Percentiles rank a stretch among this genome's conserved stretches.
Conservation (phyloP, 768 basidiomycete species). For the Hysterangium stoloniferum region DNA sequence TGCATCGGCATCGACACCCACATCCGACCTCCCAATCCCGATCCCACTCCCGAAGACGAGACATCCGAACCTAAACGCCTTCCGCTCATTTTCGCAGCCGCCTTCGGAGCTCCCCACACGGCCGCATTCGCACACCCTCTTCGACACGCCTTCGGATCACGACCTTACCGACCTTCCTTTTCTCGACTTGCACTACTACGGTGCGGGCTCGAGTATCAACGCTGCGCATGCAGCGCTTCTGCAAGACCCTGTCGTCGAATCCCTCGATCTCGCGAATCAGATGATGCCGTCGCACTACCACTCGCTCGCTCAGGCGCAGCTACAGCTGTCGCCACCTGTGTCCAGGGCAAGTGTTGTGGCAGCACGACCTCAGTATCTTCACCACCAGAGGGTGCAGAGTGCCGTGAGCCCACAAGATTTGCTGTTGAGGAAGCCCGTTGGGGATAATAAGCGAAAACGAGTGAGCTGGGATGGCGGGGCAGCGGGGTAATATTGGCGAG, state of each 20-base stretch:
- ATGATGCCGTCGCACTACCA: conserved; percentile 17
- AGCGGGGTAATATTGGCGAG: not conserved
- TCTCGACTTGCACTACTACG: conserved; percentile 67
- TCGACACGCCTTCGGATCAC: conserved; percentile 17
- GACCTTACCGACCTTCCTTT: conserved; percentile 51
- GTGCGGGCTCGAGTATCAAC: conserved; percentile 19
- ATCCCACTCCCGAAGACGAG: not conserved
- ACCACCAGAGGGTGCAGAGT: conserved; percentile 44
- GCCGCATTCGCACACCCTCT: conserved; percentile 8
- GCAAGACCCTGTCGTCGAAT: conserved; percentile 16
- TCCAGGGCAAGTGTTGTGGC: conserved; percentile 14
- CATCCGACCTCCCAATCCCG: not conserved
- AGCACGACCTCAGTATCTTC: conserved; percentile 16
- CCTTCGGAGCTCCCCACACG: conserved; percentile 44
- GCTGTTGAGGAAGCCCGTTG: conserved; percentile 37
- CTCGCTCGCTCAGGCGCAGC: conserved; percentile 19
- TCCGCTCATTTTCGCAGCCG: conserved; percentile 38
- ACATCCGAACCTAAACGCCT: not conserved
- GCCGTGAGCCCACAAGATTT: conserved; percentile 48
- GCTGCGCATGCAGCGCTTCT: conserved; percentile 18
- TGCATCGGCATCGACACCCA: not conserved
- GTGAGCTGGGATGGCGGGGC: conserved; percentile 45
- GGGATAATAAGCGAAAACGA: conserved; percentile 41
- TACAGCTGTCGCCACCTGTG: conserved; percentile 18
- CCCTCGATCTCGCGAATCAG: conserved; percentile 37